phyloP scores from a whole-genome alignment of 2,329 filamentous ascomycete species.

The Trichophyton benhamiae region DNA sequence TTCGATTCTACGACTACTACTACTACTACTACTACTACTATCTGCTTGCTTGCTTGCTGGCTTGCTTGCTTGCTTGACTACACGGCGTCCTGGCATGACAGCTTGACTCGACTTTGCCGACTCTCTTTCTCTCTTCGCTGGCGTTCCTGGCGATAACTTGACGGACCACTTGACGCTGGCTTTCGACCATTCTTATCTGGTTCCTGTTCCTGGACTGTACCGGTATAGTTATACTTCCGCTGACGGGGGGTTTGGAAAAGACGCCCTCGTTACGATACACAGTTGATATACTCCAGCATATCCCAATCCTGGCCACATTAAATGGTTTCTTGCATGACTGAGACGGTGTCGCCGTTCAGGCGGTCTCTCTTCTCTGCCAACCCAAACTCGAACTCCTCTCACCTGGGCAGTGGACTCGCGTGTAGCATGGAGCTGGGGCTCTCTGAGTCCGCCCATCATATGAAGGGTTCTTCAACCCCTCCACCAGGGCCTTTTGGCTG shows the following conservation, averaged over 20 bases:
- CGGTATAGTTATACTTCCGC: not conserved
- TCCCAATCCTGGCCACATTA: not conserved
- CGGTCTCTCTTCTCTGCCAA: not conserved
- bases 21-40: not conserved
- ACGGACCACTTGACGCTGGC: not conserved
- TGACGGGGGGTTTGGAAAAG: not conserved
- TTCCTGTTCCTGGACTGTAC: not conserved
- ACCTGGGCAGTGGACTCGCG: not conserved
- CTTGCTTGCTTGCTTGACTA: not conserved
- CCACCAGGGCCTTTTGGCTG: constrained; percentile 54
- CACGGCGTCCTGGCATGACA: too few relatives aligned
- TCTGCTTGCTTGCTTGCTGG: not conserved
- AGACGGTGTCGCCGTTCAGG: constrained; percentile 2
- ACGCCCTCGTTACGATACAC: not conserved
- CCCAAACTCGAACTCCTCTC: not conserved
- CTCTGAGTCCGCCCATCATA: constrained; percentile 27
- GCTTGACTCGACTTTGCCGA: not conserved
- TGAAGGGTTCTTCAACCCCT: constrained; percentile 37
- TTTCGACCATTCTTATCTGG: not conserved
- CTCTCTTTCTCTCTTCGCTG: too few relatives aligned
- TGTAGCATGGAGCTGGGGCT: constrained; percentile 23
- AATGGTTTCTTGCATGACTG: not conserved
- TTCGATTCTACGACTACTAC: not conserved
- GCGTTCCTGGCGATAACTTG: too few relatives aligned
- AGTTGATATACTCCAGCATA: not conserved